Evolutionary conservation across 2,329 filamentous ascomycete species (phyloP), one percentile per base, ranked within the genome.

Genomic region (Didymella glomerata): DNA sequence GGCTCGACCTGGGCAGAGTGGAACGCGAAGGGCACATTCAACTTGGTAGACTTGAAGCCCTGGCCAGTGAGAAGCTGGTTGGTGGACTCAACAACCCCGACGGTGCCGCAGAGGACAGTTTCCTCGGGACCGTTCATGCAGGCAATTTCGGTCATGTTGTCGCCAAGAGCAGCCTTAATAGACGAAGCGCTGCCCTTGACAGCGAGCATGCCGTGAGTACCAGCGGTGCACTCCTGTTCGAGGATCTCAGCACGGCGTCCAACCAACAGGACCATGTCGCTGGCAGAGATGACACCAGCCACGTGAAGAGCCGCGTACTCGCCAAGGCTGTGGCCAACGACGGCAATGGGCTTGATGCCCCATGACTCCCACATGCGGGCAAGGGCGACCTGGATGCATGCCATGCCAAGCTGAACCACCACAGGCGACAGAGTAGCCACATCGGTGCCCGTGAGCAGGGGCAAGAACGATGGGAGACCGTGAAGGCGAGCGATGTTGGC

Each of bases 51-150:
- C 75, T 88, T 88, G 76, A 87, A 83, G 1, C 84, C 85, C 55
- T 82, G 79, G 7, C 76, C 73, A 14, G 80, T 74, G 3, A 90
- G 80, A 28, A 79, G 69, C 9, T 83, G 76, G 57, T 75, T 81
- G 16, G 87, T 79, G 4, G 79, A 79, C 58, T 85, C 80, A 53
- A 90, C 85, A 60, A 88, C 82, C 38, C 86, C 81, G 48, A 85
- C 83, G 54, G 83, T 83, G 16, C 85, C 86, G 61, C 85, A 86
- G n/a, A 95, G 81, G 2, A 95, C 92, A 10, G 88, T 93, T 72
- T 92, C 90, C 49, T 86, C 82, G 0, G 88, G 87, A 0, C 89
- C 87, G 67, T 96, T 96, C 73, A 92, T 84, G 79, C 92, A 95
- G 16, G 91, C 89, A 60, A 88, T 77, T 66, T 85, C 83, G 32